These are phyloP conservation scores for Irpex rosettiformis DNA, from an alignment of 1,284 basidiomycete genomes.

Conservation along the genomic window DNA sequence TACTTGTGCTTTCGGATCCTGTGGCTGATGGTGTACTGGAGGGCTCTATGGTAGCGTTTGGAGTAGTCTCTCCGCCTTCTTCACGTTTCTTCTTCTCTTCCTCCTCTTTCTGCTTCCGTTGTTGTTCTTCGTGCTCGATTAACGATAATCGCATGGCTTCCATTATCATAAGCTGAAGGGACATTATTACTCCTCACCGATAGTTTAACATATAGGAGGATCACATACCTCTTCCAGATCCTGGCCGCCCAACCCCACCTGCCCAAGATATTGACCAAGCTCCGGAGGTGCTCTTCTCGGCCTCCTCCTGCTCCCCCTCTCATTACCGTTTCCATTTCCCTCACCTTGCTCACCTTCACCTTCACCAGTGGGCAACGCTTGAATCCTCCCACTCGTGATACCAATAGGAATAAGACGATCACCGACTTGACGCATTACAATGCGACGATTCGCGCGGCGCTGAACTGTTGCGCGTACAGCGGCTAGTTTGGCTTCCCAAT, in stretches of 20 bases:
- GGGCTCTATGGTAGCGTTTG: slow-evolving; percentile 4
- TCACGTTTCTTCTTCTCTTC: slow-evolving; percentile 45
- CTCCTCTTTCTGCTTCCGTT: slow-evolving; percentile 64
- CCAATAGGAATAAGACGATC: slow-evolving; percentile 96
- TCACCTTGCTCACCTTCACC: slow-evolving; percentile 36
- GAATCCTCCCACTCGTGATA: slow-evolving; percentile 80
- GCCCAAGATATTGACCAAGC: slow-evolving; percentile 55
- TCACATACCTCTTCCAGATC: slow-evolving; percentile 84
- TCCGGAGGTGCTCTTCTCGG: slow-evolving; percentile 54
- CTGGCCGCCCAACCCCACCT: slow-evolving; percentile 69
- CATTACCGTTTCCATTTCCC: slow-evolving; percentile 26
- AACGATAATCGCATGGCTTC: slow-evolving; percentile 97
- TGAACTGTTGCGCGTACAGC: slow-evolving; percentile 85
- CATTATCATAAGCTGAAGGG: slow-evolving; percentile 88
- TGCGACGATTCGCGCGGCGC: slow-evolving; percentile 88
- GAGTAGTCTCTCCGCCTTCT: slow-evolving; percentile 4
- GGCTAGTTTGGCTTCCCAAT: slow-evolving; percentile 93
- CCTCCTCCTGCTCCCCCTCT: slow-evolving; percentile 48
- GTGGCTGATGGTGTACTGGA: not conserved
- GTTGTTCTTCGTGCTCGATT: slow-evolving; percentile 85
- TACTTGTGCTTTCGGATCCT: not conserved
- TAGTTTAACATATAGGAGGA: not conserved
- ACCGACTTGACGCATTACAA: slow-evolving; percentile 98
- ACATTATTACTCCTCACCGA: not conserved
- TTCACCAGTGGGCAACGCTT: slow-evolving; percentile 60